Conservation (phyloP, 257 asterid genomes). For the Nicotiana obtusifolia region DNA sequence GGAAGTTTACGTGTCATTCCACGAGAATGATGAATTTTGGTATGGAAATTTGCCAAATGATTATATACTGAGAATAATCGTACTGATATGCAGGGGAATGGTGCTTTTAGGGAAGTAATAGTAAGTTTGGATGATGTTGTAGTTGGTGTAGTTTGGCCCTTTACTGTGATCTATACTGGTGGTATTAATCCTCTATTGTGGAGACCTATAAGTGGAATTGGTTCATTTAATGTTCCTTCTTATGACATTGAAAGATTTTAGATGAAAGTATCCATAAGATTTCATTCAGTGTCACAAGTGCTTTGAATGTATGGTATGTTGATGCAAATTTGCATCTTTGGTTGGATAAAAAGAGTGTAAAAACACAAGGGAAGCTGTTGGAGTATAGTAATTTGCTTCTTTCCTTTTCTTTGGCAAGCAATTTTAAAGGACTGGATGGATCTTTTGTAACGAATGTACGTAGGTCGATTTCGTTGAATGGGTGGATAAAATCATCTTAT, state of each 20-base stretch:
- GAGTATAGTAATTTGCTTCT: conserved; percentile 22
- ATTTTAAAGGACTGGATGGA: conserved; percentile 58
- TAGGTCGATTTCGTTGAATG: conserved; percentile 42
- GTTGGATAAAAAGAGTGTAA: conserved; percentile 45
- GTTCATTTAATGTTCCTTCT: conserved; percentile 69
- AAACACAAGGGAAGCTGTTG: conserved; percentile 43
- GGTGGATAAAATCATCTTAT: conserved; percentile 57
- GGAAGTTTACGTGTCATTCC: conserved; percentile 73
- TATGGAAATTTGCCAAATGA: conserved; percentile 57
- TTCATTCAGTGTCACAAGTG: conserved; percentile 52
- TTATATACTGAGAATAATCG: conserved; percentile 39
- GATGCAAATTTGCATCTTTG: conserved; percentile 86
- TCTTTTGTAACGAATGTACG: conserved; percentile 35
- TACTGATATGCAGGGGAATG: conserved; percentile 42
- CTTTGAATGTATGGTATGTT: conserved; percentile 67
- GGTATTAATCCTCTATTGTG: conserved; percentile 74
- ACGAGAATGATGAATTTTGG: conserved; percentile 84
- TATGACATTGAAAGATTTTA: conserved; percentile 56
- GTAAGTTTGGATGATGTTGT: conserved; percentile 40
- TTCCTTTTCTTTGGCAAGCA: conserved; percentile 20
- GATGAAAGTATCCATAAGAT: conserved; percentile 55
- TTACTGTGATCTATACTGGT: conserved; percentile 69
- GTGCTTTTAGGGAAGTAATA: conserved; percentile 71
- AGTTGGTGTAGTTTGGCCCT: conserved; percentile 73
- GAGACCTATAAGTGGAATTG: conserved; percentile 73